Percentiles rank a stretch among this genome's conserved stretches.
Conservation (phyloP, 1,284 basidiomycete species). For the Prillingera fragicola region DNA sequence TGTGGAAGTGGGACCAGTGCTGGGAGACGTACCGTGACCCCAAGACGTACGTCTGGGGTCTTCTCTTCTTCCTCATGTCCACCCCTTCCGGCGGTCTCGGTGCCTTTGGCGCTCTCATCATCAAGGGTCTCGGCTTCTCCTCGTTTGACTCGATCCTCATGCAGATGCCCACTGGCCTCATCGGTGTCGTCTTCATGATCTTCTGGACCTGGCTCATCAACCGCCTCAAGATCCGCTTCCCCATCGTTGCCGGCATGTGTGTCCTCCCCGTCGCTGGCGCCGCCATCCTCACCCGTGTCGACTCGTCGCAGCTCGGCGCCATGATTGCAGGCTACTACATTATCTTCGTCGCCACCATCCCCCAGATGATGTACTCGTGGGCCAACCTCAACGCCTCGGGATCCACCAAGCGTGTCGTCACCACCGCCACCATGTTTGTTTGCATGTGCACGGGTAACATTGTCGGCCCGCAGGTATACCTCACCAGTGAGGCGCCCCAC, state of each 20-base stretch:
- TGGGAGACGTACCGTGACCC: conserved; percentile 28
- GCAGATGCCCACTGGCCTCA: conserved; percentile 48
- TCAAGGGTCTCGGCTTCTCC: conserved; percentile 25
- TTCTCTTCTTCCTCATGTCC: conserved; percentile 10
- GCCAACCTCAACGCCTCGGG: conserved; percentile 27
- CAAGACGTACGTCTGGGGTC: conserved; percentile 21
- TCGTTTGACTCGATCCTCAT: conserved; percentile 12
- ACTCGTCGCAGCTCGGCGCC: conserved; percentile 33
- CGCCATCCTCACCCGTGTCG: conserved; percentile 44
- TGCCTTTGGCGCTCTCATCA: conserved; percentile 14
- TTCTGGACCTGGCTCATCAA: conserved; percentile 49
- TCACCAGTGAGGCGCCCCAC: conserved; percentile 20
- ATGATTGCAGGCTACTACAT: conserved; percentile 51
- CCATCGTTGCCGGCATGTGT: conserved; percentile 32
- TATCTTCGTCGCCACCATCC: conserved; percentile 10
- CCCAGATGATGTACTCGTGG: conserved; percentile 20
- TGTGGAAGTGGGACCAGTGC: conserved; percentile 36
- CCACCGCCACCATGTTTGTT: conserved; percentile 23
- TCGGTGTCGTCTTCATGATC: conserved; percentile 50
- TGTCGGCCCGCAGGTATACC: conserved; percentile 23
- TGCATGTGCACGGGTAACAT: too few relatives aligned
- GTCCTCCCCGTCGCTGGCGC: conserved; percentile 50
- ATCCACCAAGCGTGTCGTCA: conserved; percentile 28
- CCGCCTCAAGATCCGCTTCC: conserved; percentile 52
- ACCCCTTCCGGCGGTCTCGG: conserved; percentile 20